These are phyloP conservation scores for Pyricularia sp. DNA, from an alignment of 2,329 filamentous ascomycete genomes.

Conservation along the genomic window DNA sequence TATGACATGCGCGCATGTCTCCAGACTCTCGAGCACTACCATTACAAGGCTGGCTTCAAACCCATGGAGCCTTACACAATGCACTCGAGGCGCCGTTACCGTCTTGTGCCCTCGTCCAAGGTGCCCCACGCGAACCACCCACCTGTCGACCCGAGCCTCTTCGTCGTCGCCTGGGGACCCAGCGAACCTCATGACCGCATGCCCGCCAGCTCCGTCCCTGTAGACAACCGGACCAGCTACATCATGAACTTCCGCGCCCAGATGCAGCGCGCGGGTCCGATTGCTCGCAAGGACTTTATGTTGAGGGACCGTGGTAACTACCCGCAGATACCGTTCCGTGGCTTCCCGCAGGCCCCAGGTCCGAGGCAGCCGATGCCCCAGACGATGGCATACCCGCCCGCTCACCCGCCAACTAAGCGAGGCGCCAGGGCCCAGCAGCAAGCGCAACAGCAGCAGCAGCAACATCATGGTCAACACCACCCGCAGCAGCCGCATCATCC, in stretches of 20 bases:
- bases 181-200: slow-evolving; percentile 62
- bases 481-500: background rate
- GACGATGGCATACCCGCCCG: slow-evolving; percentile 45
- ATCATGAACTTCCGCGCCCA: slow-evolving; percentile 49
- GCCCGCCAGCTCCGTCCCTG: slow-evolving; percentile 52
- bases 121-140: slow-evolving; percentile 51
- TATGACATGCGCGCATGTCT: background rate
- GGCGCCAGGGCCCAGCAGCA: slow-evolving; percentile 12
- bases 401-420: slow-evolving; percentile 42
- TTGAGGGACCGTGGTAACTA: slow-evolving; percentile 79
- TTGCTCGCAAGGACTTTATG: slow-evolving; percentile 89
- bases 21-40: slow-evolving; percentile 60
- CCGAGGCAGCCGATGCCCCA: slow-evolving; percentile 38
- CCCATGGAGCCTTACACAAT: slow-evolving; percentile 57
- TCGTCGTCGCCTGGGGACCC: slow-evolving; percentile 82
- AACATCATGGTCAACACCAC: background rate
- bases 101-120: slow-evolving; percentile 55
- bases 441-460: slow-evolving; percentile 6
- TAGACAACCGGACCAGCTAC: slow-evolving; percentile 46
- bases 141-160: slow-evolving; percentile 62
- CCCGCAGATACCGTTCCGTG: slow-evolving; percentile 63
- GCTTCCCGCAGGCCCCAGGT: slow-evolving; percentile 37
- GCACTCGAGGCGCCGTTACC: slow-evolving; percentile 75
- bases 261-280: slow-evolving; percentile 63
- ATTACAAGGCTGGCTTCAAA: slow-evolving; percentile 69